phyloP scores from a whole-genome alignment of 1,284 basidiomycete species.

The Schizophyllum commune region DNA sequence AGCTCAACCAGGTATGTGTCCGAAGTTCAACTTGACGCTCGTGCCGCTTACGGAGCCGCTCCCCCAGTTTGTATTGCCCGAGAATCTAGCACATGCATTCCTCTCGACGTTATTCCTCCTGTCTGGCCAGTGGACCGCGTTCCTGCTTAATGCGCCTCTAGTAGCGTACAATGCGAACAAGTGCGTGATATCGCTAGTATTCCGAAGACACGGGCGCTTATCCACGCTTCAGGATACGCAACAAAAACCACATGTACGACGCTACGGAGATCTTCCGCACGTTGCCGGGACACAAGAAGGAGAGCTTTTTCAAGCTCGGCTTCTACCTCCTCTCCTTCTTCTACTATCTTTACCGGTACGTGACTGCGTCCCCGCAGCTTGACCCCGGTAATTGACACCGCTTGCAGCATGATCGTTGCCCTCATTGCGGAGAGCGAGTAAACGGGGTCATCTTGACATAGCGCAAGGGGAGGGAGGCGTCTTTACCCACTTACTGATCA shows the following conservation, averaged over 20 bases:
- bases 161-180: conserved; percentile 94
- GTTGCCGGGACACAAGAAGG: conserved; percentile 91
- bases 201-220: conserved; percentile 1
- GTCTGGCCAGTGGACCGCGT: conserved; percentile 92
- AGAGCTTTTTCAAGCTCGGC: conserved; percentile 93
- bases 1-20: conserved; percentile 85
- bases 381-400: conserved; percentile 1
- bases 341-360: conserved; percentile 93
- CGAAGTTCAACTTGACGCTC: not conserved
- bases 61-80: conserved; percentile 89
- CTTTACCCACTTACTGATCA: not conserved
- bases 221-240: conserved; percentile 63
- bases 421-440: conserved; percentile 77
- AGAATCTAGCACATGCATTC: conserved; percentile 93
- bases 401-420: conserved; percentile 74
- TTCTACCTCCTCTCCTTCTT: conserved; percentile 95
- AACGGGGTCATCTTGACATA: not conserved
- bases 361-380: conserved; percentile 13
- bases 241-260: conserved; percentile 97
- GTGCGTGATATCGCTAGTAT: conserved; percentile 37
- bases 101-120: conserved; percentile 85
- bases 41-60: not conserved
- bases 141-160: conserved; percentile 88
- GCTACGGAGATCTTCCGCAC: conserved; percentile 99
- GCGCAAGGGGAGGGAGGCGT: not conserved